Percentiles rank a stretch among this genome's conserved stretches.
Conservation (phyloP, 2,329 filamentous ascomycete species). For the Neocatenulostroma microsporum region DNA sequence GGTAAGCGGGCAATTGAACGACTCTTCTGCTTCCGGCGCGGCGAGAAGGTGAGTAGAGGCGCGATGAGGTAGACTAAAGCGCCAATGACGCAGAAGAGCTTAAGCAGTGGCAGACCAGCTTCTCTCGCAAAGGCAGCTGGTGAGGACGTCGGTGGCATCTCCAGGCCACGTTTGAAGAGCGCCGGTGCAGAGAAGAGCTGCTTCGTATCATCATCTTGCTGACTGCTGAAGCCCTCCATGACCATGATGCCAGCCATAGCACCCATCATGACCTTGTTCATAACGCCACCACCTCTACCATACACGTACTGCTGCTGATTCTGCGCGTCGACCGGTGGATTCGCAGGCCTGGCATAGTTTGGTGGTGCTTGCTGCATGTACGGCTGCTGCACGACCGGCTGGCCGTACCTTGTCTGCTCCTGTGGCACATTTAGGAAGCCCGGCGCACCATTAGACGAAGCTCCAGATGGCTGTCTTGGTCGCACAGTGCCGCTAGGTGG, state of each 20-base stretch:
- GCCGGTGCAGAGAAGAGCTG: slow-evolving; percentile 38
- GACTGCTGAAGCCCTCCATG: slow-evolving; percentile 66
- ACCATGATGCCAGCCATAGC: slow-evolving; percentile 90
- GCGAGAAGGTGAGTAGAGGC: slow-evolving; percentile 50
- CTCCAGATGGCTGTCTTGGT: slow-evolving; percentile 21
- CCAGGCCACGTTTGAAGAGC: slow-evolving; percentile 25
- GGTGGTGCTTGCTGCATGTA: slow-evolving; percentile 28
- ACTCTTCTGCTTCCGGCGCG: slow-evolving; percentile 45
- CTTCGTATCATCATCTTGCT: slow-evolving; percentile 44
- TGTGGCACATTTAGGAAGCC: slow-evolving; percentile 22
- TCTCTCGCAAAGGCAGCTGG: slow-evolving; percentile 19
- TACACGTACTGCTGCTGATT: slow-evolving; percentile 33
- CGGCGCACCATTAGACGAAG: slow-evolving; percentile 18
- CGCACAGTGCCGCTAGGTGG: slow-evolving; percentile 15
- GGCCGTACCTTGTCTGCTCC: slow-evolving; percentile 17
- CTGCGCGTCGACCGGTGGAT: slow-evolving; percentile 27
- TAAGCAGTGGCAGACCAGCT: slow-evolving; percentile 37
- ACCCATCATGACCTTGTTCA: slow-evolving; percentile 82
- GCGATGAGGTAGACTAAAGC: slow-evolving; percentile 51
- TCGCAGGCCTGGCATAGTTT: slow-evolving; percentile 25
- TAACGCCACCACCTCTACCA: slow-evolving; percentile 43
- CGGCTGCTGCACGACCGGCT: slow-evolving; percentile 23
- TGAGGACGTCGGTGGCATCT: slow-evolving; percentile 13
- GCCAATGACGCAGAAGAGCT: slow-evolving; percentile 45
- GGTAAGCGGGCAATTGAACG: slow-evolving; percentile 32